Conservation (phyloP, 345 rosid species). For the Moricandia arvensis region DNA sequence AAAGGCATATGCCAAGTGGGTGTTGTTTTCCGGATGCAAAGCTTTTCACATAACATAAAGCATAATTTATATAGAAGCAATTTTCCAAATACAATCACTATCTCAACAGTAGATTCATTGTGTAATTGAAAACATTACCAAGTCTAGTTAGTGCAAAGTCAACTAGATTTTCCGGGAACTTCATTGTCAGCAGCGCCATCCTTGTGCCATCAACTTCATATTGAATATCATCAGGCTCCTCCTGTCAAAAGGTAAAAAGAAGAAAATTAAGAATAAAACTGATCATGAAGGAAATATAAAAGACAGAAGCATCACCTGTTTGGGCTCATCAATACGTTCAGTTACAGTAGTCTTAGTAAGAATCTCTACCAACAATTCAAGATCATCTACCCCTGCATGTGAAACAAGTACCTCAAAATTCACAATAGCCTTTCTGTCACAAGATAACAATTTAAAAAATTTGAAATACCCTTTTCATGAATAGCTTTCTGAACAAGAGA, state of each 20-base stretch:
- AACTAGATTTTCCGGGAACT: slow-evolving; percentile 57
- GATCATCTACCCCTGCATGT: neutral
- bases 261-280: neutral
- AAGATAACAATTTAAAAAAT: no score
- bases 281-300: neutral
- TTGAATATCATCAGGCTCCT: neutral
- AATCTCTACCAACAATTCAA: neutral
- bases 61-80: neutral
- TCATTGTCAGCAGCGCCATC: slow-evolving; percentile 63
- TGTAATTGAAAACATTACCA: slow-evolving; percentile 39
- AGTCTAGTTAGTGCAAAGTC: slow-evolving; percentile 73
- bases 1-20: no score
- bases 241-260: neutral
- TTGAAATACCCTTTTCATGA: slow-evolving; percentile 61
- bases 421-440: neutral
- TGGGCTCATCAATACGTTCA: neutral
- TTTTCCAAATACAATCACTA: neutral
- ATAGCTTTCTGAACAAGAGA: slow-evolving; percentile 65
- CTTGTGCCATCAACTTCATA: slow-evolving; percentile 42
- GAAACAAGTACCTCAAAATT: neutral
- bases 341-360: neutral
- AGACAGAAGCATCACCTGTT: slow-evolving; percentile 8
- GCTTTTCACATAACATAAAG: no score
- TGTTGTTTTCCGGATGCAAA: no score
- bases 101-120: neutral